Percentiles rank a stretch among this genome's conserved stretches.
Evolutionary conservation across 352 stramenopile species (phyloP).

Genomic region (Phytophthora macrochlamydospora): DNA sequence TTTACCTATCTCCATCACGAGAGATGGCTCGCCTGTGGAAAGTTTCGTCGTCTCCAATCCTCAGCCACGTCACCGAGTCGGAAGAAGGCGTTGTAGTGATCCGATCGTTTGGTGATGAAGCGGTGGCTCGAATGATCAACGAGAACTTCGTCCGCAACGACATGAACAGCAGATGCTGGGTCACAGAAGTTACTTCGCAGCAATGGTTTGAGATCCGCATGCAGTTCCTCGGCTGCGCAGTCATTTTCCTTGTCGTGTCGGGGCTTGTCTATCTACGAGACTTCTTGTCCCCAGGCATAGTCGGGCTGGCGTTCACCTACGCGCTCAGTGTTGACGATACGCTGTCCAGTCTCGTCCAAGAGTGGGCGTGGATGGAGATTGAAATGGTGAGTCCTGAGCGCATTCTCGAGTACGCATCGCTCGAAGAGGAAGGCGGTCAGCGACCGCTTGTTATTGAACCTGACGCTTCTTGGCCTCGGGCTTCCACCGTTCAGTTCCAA

Average conservation of each 20-base stretch:
- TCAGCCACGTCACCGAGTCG: slow-evolving; percentile 35
- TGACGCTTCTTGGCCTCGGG: slow-evolving; percentile 61
- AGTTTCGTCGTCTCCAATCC: slow-evolving; percentile 42
- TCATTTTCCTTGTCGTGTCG: slow-evolving; percentile 49
- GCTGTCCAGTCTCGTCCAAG: slow-evolving; percentile 69
- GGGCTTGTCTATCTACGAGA: slow-evolving; percentile 35
- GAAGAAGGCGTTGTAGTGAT: slow-evolving; percentile 43
- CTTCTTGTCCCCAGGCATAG: slow-evolving; percentile 60
- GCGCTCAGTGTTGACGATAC: slow-evolving; percentile 79
- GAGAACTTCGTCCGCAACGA: slow-evolving; percentile 42
- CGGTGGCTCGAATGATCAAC: slow-evolving; percentile 20
- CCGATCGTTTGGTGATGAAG: slow-evolving; percentile 40
- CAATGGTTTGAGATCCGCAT: slow-evolving; percentile 60
- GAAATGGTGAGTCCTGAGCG: slow-evolving; percentile 67
- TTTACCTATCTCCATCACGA: slow-evolving; percentile 46
- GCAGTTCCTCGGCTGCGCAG: slow-evolving; percentile 46
- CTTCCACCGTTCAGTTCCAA: slow-evolving; percentile 82
- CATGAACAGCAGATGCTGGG: slow-evolving; percentile 35
- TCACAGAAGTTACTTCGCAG: slow-evolving; percentile 25
- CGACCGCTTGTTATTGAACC: slow-evolving; percentile 21
- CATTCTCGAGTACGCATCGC: slow-evolving; percentile 40
- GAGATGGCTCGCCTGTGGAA: slow-evolving; percentile 47
- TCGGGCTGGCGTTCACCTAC: slow-evolving; percentile 90
- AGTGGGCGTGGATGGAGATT: slow-evolving; percentile 51
- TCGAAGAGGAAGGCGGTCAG: slow-evolving; percentile 29